Evolutionary conservation across 106 monocot genomes (phyloP).

Genomic region (Dioscorea alata): DNA sequence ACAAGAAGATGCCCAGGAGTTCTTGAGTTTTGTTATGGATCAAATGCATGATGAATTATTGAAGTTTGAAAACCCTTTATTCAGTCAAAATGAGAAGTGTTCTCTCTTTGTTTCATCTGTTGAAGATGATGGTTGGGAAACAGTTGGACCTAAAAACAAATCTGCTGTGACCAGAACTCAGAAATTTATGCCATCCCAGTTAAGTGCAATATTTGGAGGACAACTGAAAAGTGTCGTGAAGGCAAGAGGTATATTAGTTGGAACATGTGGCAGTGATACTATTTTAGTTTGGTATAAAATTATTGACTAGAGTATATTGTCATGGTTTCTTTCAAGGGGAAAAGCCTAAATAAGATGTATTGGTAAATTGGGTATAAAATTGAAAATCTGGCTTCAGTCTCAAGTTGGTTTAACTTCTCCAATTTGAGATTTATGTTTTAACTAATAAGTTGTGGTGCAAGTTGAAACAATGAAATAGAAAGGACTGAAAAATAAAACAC

Average conservation of each 20-base stretch:
- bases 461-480: too few relatives aligned
- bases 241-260: conserved; percentile 54
- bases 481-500: too few relatives aligned
- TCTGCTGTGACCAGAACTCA: conserved; percentile 93
- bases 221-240: conserved; percentile 86
- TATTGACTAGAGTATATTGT: too few relatives aligned
- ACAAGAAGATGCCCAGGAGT: conserved; percentile 99
- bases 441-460: too few relatives aligned
- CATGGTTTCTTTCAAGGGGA: too few relatives aligned
- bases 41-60: conserved; percentile 88
- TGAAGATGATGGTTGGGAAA: conserved; percentile 98
- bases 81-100: conserved; percentile 28
- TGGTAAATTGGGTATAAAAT: too few relatives aligned
- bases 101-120: conserved; percentile 55
- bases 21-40: conserved; percentile 94
- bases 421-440: too few relatives aligned
- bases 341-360: too few relatives aligned
- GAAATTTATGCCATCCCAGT: conserved; percentile 77
- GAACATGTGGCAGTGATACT: neutral
- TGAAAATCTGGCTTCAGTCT: too few relatives aligned
- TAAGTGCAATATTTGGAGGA: conserved; percentile 96
- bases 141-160: conserved; percentile 96
- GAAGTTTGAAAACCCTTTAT: conserved; percentile 45
- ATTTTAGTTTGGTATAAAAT: too few relatives aligned
- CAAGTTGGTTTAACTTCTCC: too few relatives aligned